Evolutionary conservation across 2,329 filamentous ascomycete species (phyloP).

Genomic region (Colletotrichum plurivorum): DNA sequence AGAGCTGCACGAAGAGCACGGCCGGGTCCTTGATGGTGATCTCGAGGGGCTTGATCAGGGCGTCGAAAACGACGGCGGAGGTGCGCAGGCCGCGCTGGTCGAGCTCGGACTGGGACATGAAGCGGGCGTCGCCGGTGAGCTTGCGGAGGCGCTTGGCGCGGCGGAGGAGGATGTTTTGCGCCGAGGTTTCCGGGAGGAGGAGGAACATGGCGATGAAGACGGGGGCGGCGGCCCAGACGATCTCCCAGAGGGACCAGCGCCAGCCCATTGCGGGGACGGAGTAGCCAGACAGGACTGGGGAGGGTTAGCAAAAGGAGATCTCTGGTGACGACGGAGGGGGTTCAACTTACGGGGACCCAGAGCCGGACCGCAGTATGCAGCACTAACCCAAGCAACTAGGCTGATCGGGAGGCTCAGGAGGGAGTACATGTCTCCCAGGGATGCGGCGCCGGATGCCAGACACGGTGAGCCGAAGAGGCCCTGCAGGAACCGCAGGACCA

Average conservation of each 20-base stretch:
- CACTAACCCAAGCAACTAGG: slow-evolving; percentile 69
- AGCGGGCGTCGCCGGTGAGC: slow-evolving; percentile 68
- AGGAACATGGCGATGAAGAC: slow-evolving; percentile 73
- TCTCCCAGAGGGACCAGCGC: slow-evolving; percentile 76
- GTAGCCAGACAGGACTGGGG: slow-evolving; percentile 69
- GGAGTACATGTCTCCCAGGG: slow-evolving; percentile 68
- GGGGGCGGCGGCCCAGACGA: slow-evolving; percentile 73
- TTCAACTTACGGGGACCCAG: slow-evolving; percentile 62
- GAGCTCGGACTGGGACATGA: slow-evolving; percentile 76
- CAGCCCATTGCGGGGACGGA: slow-evolving; percentile 70
- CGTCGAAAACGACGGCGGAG: slow-evolving; percentile 63
- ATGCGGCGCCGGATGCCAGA: slow-evolving; percentile 71
- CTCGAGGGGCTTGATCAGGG: slow-evolving; percentile 72
- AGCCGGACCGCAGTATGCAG: slow-evolving; percentile 60
- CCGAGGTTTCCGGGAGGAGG: slow-evolving; percentile 75
- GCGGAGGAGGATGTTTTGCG: slow-evolving; percentile 71
- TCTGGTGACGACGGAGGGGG: neutral
- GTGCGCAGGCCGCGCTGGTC: slow-evolving; percentile 69
- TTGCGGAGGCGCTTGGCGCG: slow-evolving; percentile 74
- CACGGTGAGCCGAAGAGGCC: slow-evolving; percentile 78
- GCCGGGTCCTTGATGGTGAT: slow-evolving; percentile 74
- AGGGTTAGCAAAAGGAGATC: neutral
- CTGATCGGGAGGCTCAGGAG: slow-evolving; percentile 70
- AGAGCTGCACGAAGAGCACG: slow-evolving; percentile 73
- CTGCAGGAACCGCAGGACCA: slow-evolving; percentile 75